phyloP scores from a whole-genome alignment of 192 early-diverging fungal species.

The Umbelopsis vinacea region DNA sequence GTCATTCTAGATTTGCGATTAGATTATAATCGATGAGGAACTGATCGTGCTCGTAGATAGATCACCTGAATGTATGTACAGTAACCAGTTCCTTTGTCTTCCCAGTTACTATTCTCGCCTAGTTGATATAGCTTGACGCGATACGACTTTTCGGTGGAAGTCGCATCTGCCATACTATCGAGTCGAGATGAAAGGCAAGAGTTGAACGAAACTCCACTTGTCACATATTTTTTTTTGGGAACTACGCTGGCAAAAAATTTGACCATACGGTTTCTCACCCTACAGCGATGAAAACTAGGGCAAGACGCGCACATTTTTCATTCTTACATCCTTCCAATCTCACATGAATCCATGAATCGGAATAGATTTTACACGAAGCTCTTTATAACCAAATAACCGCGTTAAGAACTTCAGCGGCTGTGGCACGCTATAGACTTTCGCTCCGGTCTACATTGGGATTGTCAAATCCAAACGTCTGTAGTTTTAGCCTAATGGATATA shows the following conservation, averaged over 20 bases:
- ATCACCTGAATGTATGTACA: constrained; percentile 67
- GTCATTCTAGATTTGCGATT: constrained; percentile 21
- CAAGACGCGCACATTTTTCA: too few relatives aligned
- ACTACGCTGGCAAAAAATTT: background rate
- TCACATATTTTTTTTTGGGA: constrained; percentile 5
- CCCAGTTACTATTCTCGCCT: constrained; percentile 71
- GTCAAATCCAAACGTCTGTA: too few relatives aligned
- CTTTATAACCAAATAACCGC: too few relatives aligned
- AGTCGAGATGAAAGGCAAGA: constrained; percentile 15
- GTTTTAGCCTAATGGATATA: too few relatives aligned
- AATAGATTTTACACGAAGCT: too few relatives aligned
- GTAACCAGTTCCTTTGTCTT: constrained; percentile 85
- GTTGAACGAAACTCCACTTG: constrained; percentile 9
- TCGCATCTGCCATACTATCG: constrained; percentile 47
- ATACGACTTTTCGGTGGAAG: constrained; percentile 24
- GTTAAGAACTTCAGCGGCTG: too few relatives aligned
- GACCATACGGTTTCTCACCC: background rate
- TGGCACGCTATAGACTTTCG: too few relatives aligned
- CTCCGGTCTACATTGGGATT: too few relatives aligned
- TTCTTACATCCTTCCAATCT: too few relatives aligned
- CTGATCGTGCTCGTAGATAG: constrained; percentile 17
- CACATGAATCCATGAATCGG: too few relatives aligned
- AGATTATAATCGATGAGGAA: constrained; percentile 19
- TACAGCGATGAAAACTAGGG: too few relatives aligned
- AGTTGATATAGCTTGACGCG: constrained; percentile 91